Base-by-base conservation (phyloP, 1,139 yeast genomes). In the Debaryomyces fabryi region DNA sequence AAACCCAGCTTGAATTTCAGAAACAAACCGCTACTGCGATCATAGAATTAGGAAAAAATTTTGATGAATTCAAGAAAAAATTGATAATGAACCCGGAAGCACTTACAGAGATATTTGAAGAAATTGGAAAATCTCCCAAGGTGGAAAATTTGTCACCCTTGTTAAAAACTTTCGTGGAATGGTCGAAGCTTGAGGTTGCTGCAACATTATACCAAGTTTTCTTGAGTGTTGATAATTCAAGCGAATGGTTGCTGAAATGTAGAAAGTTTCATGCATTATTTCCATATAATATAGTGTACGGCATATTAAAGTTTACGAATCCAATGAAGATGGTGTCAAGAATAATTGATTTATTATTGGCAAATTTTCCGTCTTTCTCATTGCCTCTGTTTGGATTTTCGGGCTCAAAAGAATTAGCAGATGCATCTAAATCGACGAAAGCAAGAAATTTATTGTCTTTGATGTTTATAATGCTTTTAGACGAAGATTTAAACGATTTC, bases 321-420 rank as follows among this genome's bases (percentile, higher is more conserved):
- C 98, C 98, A 3, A 82, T 90, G 67, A 82, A 87, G 44, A 83
- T 92, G 35, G 82, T 89, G 69, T 86, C 91, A 49, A 83, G 87
- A 23, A 70, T 91, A 58, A 77, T 91, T 29, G 96, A 90, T 59
- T 64, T 92, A 49, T 81, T 92, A 52, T 79, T 92, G 66, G 88
- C 91, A 18, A 90, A 86, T 57, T 85, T 96, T 30, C 86, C 80
- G 0, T 60, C 62, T 5, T 56, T 66, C 32, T 51, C 60, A 2
- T 46, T 62, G 4, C 63, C 68, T 1, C 48, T 50, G 18, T 57
- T 60, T 57, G 59, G 64, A 6, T 43, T 42, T 30, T 34, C 69
- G 1, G 47, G 51, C 33, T 56, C 57, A 33, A 50, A 53, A 13
- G 45, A 49, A 15, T 52, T 48, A 16, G 45, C 45, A 32, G 46